Percentiles rank a stretch among this genome's conserved stretches.
These are phyloP conservation scores for Primulina eburnea DNA, from an alignment of 257 asterid species.

Conservation along the genomic window DNA sequence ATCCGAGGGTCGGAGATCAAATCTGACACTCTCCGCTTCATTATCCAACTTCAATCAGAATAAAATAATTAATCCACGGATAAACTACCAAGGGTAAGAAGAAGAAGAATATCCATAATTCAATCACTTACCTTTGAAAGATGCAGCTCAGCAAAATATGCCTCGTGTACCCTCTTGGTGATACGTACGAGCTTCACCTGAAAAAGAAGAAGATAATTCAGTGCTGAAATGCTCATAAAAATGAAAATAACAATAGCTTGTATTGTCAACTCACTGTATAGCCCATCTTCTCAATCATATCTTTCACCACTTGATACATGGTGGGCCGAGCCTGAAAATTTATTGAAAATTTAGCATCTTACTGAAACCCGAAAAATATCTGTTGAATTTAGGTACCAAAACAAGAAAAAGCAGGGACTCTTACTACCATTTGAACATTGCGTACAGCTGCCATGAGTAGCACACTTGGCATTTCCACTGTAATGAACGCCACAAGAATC, in stretches of 20 bases:
- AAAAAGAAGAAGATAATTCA: conserved; percentile 16
- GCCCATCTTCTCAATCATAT: conserved; percentile 97
- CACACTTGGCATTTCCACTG: conserved; percentile 99
- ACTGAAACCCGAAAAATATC: not conserved
- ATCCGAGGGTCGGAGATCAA: conserved; percentile 96
- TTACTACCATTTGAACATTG: conserved; percentile 75
- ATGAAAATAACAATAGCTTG: not conserved
- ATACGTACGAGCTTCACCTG: conserved; percentile 93
- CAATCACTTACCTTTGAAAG: conserved; percentile 57
- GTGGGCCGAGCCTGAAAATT: conserved; percentile 86
- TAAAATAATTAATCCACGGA: conserved; percentile 16
- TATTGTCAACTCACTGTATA: conserved; percentile 53
- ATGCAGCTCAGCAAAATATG: conserved; percentile 84
- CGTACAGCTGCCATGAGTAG: conserved; percentile 97
- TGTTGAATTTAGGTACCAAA: conserved; percentile 2
- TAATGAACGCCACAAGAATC: conserved; percentile 25
- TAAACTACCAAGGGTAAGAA: not conserved
- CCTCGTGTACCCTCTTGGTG: conserved; percentile 96
- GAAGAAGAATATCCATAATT: not conserved
- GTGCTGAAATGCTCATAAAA: conserved; percentile 6
- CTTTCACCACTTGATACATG: conserved; percentile 85
- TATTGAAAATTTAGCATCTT: conserved; percentile 15
- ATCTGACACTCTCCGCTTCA: conserved; percentile 63
- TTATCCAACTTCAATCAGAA: conserved; percentile 55
- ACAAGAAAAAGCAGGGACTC: conserved; percentile 13